Percentiles rank a stretch among this genome's conserved stretches.
phyloP scores from a whole-genome alignment of 2,329 filamentous ascomycete genomes.

The Talaromyces sp. region DNA sequence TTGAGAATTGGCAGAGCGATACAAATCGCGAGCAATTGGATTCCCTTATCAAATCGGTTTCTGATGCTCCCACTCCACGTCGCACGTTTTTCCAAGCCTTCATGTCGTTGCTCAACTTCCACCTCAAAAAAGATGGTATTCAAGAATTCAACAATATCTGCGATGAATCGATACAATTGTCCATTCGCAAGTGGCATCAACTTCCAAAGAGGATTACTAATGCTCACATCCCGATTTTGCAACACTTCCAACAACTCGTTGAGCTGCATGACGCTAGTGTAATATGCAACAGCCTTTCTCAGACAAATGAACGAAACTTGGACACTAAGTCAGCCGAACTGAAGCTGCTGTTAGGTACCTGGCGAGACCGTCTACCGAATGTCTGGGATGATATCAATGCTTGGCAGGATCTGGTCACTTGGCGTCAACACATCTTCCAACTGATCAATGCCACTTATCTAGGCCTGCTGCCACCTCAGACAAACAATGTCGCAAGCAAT shows the following conservation, averaged over 20 bases:
- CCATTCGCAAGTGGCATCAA: slow-evolving; percentile 98
- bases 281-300: slow-evolving; percentile 84
- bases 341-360: slow-evolving; percentile 87
- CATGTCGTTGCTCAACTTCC: slow-evolving; percentile 90
- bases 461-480: slow-evolving; percentile 70
- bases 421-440: slow-evolving; percentile 97
- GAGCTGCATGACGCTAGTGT: slow-evolving; percentile 96
- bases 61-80: slow-evolving; percentile 91
- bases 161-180: slow-evolving; percentile 94
- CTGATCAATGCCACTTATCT: slow-evolving; percentile 95
- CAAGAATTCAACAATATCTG: slow-evolving; percentile 84
- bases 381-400: slow-evolving; percentile 99
- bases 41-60: slow-evolving; percentile 90
- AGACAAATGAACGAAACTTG: slow-evolving; percentile 77
- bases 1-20: slow-evolving; percentile 86
- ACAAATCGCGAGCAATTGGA: slow-evolving; percentile 87
- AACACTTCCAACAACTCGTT: slow-evolving; percentile 97
- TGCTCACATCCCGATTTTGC: slow-evolving; percentile 87
- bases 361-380: slow-evolving; percentile 92
- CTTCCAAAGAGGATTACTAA: slow-evolving; percentile 90
- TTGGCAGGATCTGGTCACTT: slow-evolving; percentile 99
- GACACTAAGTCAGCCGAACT: slow-evolving; percentile 94
- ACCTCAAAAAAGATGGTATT: slow-evolving; percentile 75
- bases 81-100: slow-evolving; percentile 98
- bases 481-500: slow-evolving; percentile 77